Evolutionary conservation across 768 basidiomycete species (phyloP).

Genomic region (Kwoniella pini): DNA sequence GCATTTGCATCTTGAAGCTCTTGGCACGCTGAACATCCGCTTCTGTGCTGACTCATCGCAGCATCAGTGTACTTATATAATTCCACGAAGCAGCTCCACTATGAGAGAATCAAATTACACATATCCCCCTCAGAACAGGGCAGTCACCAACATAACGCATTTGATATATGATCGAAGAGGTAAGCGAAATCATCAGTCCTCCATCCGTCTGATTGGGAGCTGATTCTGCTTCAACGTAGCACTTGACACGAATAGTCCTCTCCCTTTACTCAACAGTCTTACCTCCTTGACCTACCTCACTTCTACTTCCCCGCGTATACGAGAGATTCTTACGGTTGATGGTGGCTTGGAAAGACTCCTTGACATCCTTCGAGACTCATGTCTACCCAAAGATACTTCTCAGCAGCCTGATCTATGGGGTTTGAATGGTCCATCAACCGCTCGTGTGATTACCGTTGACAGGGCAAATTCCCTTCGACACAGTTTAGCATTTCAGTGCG

Average conservation of each 20-base stretch:
- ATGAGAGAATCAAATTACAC: constrained; percentile 97
- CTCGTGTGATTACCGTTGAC: constrained; percentile 50
- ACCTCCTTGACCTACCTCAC: constrained; percentile 95
- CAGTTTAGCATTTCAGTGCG: constrained; percentile 90
- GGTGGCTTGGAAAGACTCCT: constrained; percentile 96
- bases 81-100: constrained; percentile 6
- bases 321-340: constrained; percentile 97
- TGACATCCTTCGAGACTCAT: constrained; percentile 74
- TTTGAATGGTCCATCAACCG: constrained; percentile 52
- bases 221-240: constrained; percentile 31
- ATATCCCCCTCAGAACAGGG: constrained; percentile 91
- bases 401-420: constrained; percentile 51
- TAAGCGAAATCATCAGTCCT: constrained; percentile 55
- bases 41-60: background rate
- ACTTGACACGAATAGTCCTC: constrained; percentile 55
- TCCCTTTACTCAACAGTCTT: constrained; percentile 81
- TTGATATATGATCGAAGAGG: constrained; percentile 94
- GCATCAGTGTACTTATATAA: background rate
- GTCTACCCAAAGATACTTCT: constrained; percentile 38
- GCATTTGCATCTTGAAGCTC: background rate
- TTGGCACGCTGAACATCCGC: background rate
- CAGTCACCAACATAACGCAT: constrained; percentile 89
- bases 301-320: constrained; percentile 92
- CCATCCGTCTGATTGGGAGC: background rate
- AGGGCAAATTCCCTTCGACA: constrained; percentile 56